Evolutionary conservation across 2,329 filamentous ascomycete genomes (phyloP), one percentile per base, ranked within the genome.

Genomic region (Colletotrichum cuscutae): DNA sequence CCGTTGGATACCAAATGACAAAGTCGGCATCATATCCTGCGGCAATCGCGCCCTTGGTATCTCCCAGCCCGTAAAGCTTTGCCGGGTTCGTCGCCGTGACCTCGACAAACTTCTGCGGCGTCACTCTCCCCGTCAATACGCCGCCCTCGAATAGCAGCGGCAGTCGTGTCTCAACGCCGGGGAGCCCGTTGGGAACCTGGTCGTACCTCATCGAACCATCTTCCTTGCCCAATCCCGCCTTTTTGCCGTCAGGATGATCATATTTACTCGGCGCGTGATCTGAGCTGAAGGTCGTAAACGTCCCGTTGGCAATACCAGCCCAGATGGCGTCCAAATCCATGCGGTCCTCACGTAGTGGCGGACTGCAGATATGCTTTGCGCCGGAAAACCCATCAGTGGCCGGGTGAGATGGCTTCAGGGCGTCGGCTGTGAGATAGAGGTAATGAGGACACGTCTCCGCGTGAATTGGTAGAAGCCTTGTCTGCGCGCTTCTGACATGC

Each of bases 381-480:
- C 87, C 88, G 74, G 89, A 87, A 75, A 89, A 89, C 5, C 85
- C 86, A 0, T 85, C 84, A 37, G 82, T 81, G 66, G 86, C 86
- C 1, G 57, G 58, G 5, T 68, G n/a, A 4, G 37, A 19, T 24
- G 69, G 65, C 8, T 57, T 58, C 4, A 89, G 82, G 76, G 88
- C 84, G 26, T 84, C 82, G 24, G 86, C 82, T 2, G 86, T 88
- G 5, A 90, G 82, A 73, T 88, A 87, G 3, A 89, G 82, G 73
- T 90, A 89, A 73, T 90, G 87, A 1, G 88, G 88, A 75, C 87
- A 89, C 0, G 87, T 90, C 77, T 89, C 87, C 1, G 87, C 87
- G 74, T 86, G 86, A 52, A 89, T 80, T 3, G 88, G 87, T 49
- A 87, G 80, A 0, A 86, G 85, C 77, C 80, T 69, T 49, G 77